phyloP scores from a whole-genome alignment of 2,329 filamentous ascomycete species.

The Pyrenophora graminea region DNA sequence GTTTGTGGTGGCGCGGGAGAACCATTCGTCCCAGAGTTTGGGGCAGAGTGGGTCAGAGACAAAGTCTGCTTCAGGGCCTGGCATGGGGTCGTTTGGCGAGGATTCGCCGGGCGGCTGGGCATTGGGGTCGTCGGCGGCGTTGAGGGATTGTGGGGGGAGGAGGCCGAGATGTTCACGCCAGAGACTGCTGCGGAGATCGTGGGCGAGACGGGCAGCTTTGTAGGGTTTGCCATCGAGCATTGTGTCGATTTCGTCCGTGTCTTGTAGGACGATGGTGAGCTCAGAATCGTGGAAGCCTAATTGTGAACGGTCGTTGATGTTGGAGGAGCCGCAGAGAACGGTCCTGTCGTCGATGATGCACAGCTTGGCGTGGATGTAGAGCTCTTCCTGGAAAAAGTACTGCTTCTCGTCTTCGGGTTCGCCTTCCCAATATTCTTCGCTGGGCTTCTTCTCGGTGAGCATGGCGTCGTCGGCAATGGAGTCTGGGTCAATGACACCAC shows the following conservation, averaged over 20 bases:
- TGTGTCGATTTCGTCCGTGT: conserved; percentile 70
- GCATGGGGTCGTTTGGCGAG: conserved; percentile 73
- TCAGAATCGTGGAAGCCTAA: conserved; percentile 89
- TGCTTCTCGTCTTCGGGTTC: conserved; percentile 74
- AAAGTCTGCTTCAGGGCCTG: conserved; percentile 67
- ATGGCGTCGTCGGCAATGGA: conserved; percentile 80
- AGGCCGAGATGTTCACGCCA: conserved; percentile 92
- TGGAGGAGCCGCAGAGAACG: conserved; percentile 84
- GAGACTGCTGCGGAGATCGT: conserved; percentile 77
- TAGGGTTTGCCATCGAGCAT: conserved; percentile 79
- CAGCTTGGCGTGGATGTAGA: conserved; percentile 93
- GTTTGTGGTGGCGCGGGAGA: conserved; percentile 68
- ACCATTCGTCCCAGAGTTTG: conserved; percentile 69
- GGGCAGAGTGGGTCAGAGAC: conserved; percentile 64
- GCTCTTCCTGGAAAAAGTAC: conserved; percentile 92
- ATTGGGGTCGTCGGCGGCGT: conserved; percentile 71
- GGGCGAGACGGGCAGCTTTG: conserved; percentile 78
- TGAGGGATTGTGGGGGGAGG: conserved; percentile 70
- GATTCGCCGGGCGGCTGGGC: conserved; percentile 73
- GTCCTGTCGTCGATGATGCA: conserved; percentile 86
- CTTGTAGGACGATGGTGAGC: conserved; percentile 86
- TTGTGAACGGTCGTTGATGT: conserved; percentile 90
- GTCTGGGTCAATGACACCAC: conserved; percentile 59
- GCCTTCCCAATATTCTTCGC: conserved; percentile 77
- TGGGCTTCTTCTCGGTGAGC: conserved; percentile 66